Conservation (phyloP, 768 basidiomycete genomes). For the Pholiota microspora region DNA sequence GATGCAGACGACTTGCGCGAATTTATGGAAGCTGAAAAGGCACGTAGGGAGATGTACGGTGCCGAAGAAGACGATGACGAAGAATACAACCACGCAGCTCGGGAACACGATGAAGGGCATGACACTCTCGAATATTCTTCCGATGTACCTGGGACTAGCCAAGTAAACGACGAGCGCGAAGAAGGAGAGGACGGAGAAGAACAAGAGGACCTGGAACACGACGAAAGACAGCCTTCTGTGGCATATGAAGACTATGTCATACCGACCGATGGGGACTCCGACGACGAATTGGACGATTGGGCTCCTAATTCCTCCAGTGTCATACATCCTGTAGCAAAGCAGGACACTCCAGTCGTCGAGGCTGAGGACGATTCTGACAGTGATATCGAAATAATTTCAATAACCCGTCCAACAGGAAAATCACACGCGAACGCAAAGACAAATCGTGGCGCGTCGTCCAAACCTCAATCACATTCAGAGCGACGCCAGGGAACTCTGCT, state of each 20-base stretch:
- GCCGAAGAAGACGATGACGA: conserved; percentile 35
- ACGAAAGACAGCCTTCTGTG: too few species aligned
- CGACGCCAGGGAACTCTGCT: not conserved
- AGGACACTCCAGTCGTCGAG: conserved; percentile 8
- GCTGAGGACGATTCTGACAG: conserved; percentile 23
- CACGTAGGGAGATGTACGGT: conserved; percentile 47
- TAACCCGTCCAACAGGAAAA: conserved; percentile 3
- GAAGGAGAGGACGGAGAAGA: conserved; percentile 7
- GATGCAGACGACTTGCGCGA: conserved; percentile 64
- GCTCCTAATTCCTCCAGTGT: conserved; percentile 39
- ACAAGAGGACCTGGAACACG: too few species aligned
- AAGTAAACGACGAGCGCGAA: not conserved
- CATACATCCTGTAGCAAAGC: conserved; percentile 28
- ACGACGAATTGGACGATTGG: conserved; percentile 44
- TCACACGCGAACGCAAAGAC: not conserved
- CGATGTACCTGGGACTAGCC: too few species aligned
- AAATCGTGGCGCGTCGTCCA: not conserved
- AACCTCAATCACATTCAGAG: not conserved
- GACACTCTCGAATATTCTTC: not conserved
- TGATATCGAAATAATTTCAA: conserved; percentile 33
- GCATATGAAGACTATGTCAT: not conserved
- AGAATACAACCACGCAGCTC: not conserved
- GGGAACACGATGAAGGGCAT: not conserved
- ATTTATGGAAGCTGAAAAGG: conserved; percentile 64
- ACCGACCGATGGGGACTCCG: conserved; percentile 25